These are phyloP conservation scores for Mucor mucedo DNA, from an alignment of 371 early-diverging fungal species.

Conservation along the genomic window DNA sequence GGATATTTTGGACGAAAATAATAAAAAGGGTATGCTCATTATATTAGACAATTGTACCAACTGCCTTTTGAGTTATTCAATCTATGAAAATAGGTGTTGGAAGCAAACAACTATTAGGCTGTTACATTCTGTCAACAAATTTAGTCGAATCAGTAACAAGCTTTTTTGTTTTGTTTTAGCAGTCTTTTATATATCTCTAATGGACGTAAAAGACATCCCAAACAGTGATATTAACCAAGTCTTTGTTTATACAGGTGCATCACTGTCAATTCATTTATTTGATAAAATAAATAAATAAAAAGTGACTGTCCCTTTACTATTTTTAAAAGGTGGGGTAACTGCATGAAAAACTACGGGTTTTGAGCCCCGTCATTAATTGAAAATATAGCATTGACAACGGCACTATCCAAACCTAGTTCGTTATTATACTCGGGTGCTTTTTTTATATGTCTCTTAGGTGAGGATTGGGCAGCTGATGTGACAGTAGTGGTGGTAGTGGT, in stretches of 20 bases:
- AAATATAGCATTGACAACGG: constrained; percentile 54
- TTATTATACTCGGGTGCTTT: constrained; percentile 27
- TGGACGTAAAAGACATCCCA: too few relatives aligned
- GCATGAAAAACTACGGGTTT: constrained; percentile 14
- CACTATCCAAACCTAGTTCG: constrained; percentile 53
- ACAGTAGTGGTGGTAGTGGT: constrained; percentile 8
- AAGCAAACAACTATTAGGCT: too few relatives aligned
- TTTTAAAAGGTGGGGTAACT: constrained; percentile 1
- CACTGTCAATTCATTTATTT: neutral
- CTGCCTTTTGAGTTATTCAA: too few relatives aligned
- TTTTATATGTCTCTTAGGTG: neutral
- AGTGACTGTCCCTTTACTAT: neutral
- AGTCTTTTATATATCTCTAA: too few relatives aligned
- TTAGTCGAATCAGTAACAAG: too few relatives aligned
- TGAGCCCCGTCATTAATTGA: constrained; percentile 37
- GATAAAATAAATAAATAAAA: constrained; percentile 10
- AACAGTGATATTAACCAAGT: too few relatives aligned
- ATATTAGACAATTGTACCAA: too few relatives aligned
- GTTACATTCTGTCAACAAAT: too few relatives aligned
- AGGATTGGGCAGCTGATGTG: neutral
- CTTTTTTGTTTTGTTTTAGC: neutral
- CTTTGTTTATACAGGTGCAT: too few relatives aligned
- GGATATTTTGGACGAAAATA: too few relatives aligned
- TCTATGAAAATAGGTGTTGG: too few relatives aligned
- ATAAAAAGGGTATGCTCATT: too few relatives aligned